Evolutionary conservation across 2,329 filamentous ascomycete genomes (phyloP), one percentile per base, ranked within the genome.

Genomic region (Simplicillium sp.): DNA sequence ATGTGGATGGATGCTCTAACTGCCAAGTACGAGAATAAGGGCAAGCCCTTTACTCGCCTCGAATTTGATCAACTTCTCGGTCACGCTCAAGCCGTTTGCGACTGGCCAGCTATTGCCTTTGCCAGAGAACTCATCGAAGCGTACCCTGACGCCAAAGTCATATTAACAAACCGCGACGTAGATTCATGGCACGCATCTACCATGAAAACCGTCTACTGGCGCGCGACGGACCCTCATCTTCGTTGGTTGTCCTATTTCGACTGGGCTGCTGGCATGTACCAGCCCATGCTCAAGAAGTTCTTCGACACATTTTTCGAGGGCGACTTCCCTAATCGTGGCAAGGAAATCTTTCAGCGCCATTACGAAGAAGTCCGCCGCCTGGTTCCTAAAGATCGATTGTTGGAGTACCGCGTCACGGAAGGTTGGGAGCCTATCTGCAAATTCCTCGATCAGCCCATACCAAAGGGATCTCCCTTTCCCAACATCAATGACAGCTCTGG

Each of bases 141-240:
- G 13, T 86, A 85, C 55, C 82, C 82, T 2, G 77, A 84, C 41
- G 82, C 82, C 43, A 85, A 85, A 60, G 75, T 85, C 40, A 71
- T 87, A 37, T 65, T 86, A 46, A 82, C 78, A 12, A 80, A 72
- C 43, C 73, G 80, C 36, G 77, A 83, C 43, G 75, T 83, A 31
- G 68, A 84, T 56, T 73, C 75, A 33, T 84, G 80, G 68, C 62
- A 70, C 53, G 62, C 64, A 12, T 78, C 76, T 35, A 78, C 77
- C 15, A 74, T 80, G 71, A 78, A 77, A 60, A 84, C 80, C 6
- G 77, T 82, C 28, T 74, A 74, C 65, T 82, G 78, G 79, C 74
- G 79, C 39, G 77, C 71, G 38, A 80, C 72, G 17, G 79, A 83
- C 55, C 72, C 69, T 4, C 77, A 82, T 60, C 67, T 58, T 34